A percentile compares a stretch with the other conserved stretches of the same genome.
Conservation (phyloP, 2,329 filamentous ascomycete genomes). For the Venturia nashicola region DNA sequence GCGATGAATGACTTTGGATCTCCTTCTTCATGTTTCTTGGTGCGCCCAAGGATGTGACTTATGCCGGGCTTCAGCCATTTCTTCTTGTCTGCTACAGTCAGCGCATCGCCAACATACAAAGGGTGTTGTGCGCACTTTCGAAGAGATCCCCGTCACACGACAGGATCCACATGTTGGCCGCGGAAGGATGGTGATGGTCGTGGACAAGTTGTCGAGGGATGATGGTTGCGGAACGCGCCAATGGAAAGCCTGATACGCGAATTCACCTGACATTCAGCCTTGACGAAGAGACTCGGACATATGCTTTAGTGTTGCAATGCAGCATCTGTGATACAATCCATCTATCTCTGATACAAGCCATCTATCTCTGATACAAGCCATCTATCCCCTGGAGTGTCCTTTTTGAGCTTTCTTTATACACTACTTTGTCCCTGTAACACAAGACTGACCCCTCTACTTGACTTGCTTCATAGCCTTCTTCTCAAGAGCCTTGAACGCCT, state of each 20-base stretch:
- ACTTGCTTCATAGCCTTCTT: constrained; percentile 38
- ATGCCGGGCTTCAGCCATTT: constrained; percentile 9
- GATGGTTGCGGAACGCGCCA: background rate
- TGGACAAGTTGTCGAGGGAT: background rate
- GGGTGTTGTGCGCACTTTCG: background rate
- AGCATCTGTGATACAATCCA: background rate
- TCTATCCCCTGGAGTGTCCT: background rate
- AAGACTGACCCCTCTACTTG: constrained; percentile 14
- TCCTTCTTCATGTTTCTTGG: background rate
- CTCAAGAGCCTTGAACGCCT: constrained; percentile 38
- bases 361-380: background rate
- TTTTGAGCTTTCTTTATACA: background rate
- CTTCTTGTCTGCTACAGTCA: constrained; percentile 3
- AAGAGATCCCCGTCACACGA: constrained; percentile 5
- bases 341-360: background rate
- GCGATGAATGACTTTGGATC: background rate
- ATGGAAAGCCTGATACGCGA: background rate
- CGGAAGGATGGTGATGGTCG: background rate
- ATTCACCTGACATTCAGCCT: background rate
- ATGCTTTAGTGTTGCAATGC: background rate
- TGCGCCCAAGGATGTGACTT: constrained; percentile 2
- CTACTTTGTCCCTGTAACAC: background rate
- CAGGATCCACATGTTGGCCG: constrained; percentile 7
- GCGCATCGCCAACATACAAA: background rate
- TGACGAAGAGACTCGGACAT: background rate